Conservation (phyloP, 768 basidiomycete species). For the Serendipita sp. region DNA sequence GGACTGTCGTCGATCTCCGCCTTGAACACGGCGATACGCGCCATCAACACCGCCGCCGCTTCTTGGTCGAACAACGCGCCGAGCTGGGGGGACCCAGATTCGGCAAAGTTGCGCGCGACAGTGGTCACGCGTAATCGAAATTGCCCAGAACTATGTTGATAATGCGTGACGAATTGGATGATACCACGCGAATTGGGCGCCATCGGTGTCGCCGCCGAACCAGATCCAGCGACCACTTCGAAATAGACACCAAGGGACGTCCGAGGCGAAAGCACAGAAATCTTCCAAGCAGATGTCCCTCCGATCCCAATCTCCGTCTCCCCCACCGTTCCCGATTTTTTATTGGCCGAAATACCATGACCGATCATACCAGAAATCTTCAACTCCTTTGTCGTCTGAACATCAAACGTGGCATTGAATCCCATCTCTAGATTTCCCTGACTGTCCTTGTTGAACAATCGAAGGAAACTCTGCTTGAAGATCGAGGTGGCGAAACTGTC, state of each 20-base stretch:
- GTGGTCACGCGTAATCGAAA: conserved; percentile 94
- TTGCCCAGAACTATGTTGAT: conserved; percentile 93
- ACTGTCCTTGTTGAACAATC: conserved; percentile 83
- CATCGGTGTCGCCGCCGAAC: conserved; percentile 40
- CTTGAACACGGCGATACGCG: conserved; percentile 96
- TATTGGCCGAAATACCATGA: conserved; percentile 91
- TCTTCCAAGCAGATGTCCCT: conserved; percentile 96
- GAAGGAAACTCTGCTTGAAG: conserved; percentile 95
- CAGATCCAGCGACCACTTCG: conserved; percentile 79
- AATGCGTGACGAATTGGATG: conserved; percentile 97
- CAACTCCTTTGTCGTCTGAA: conserved; percentile 91
- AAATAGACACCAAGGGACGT: conserved; percentile 90
- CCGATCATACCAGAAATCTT: conserved; percentile 97
- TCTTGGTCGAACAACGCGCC: conserved; percentile 95
- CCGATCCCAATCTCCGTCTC: conserved; percentile 99
- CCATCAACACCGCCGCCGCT: conserved; percentile 94
- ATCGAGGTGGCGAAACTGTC: conserved; percentile 96
- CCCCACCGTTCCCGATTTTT: conserved; percentile 90
- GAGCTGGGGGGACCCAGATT: conserved; percentile 87
- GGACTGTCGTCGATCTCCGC: conserved; percentile 97
- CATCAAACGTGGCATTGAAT: conserved; percentile 88
- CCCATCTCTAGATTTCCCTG: conserved; percentile 91
- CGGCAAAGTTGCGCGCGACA: conserved; percentile 92
- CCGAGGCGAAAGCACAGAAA: conserved; percentile 75
- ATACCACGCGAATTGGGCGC: conserved; percentile 81